Conservation (phyloP, 1,284 basidiomycete species). For the Mycena citricolor region DNA sequence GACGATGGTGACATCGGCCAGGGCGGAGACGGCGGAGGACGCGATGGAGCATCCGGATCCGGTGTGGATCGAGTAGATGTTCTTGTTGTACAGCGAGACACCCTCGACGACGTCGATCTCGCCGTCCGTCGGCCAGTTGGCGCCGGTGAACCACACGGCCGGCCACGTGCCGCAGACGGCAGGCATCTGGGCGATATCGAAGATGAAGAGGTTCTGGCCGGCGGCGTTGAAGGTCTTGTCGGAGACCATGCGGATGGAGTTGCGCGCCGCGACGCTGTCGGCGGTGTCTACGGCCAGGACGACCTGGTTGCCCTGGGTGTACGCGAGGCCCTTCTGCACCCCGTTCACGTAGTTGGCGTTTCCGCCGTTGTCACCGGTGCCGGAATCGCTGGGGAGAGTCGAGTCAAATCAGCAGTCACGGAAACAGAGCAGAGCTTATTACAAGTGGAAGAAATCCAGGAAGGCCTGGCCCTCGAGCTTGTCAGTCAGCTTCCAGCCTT, state of each 20-base stretch:
- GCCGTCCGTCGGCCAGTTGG: constrained; percentile 10
- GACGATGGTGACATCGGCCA: constrained; percentile 38
- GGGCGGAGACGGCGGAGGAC: constrained; percentile 40
- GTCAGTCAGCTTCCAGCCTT: constrained; percentile 21
- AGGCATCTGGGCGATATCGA: constrained; percentile 64
- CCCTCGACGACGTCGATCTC: constrained; percentile 21
- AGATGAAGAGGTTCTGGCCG: constrained; percentile 46
- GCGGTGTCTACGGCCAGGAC: constrained; percentile 62
- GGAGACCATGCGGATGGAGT: constrained; percentile 52
- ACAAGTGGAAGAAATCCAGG: constrained; percentile 25
- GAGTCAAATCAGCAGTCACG: neutral
- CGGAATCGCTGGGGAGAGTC: constrained; percentile 34
- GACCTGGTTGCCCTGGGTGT: constrained; percentile 44
- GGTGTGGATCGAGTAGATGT: constrained; percentile 49
- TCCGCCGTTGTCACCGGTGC: constrained; percentile 58
- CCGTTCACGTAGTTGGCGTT: constrained; percentile 43
- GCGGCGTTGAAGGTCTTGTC: constrained; percentile 49
- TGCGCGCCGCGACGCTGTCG: constrained; percentile 41
- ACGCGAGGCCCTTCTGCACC: constrained; percentile 35
- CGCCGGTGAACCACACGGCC: constrained; percentile 28
- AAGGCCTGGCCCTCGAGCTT: constrained; percentile 20
- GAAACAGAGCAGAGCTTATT: constrained; percentile 4
- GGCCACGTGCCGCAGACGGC: constrained; percentile 57
- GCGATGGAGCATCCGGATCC: constrained; percentile 48
- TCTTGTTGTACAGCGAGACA: constrained; percentile 27